Conservation (phyloP, 2,329 filamentous ascomycete species). For the Apiospora sp. region DNA sequence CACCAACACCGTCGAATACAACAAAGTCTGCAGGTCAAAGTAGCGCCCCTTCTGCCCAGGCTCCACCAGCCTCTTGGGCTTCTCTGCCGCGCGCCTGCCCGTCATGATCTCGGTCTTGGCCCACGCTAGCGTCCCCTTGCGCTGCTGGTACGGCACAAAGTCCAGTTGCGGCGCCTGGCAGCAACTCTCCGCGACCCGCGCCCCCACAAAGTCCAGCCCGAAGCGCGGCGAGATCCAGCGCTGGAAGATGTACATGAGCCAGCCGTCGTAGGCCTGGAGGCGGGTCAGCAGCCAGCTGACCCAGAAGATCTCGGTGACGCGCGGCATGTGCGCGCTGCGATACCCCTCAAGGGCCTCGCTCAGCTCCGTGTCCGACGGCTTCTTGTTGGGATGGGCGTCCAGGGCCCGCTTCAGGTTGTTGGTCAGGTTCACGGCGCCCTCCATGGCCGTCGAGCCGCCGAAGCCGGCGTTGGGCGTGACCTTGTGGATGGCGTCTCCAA, state of each 20-base stretch:
- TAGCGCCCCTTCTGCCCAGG: too few relatives aligned
- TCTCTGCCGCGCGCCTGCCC: too few relatives aligned
- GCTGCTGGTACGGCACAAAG: not conserved
- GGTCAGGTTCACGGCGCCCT: slow-evolving; percentile 42
- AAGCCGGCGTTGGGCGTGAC: slow-evolving; percentile 44
- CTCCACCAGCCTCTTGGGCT: too few relatives aligned
- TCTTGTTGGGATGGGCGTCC: slow-evolving; percentile 3
- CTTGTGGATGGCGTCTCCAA: slow-evolving; percentile 49
- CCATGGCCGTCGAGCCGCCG: slow-evolving; percentile 48
- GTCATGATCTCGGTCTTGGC: too few relatives aligned
- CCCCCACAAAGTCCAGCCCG: too few relatives aligned
- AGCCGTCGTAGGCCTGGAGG: slow-evolving; percentile 9
- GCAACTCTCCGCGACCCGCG: too few relatives aligned
- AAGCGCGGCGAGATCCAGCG: slow-evolving; percentile 1
- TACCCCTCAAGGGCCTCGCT: not conserved
- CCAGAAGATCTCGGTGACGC: not conserved
- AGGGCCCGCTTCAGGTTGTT: slow-evolving; percentile 36
- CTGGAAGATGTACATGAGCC: not conserved
- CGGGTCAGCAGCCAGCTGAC: slow-evolving; percentile 2
- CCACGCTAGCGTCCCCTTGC: too few relatives aligned
- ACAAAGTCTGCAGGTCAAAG: too few relatives aligned
- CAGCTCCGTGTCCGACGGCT: slow-evolving; percentile 25
- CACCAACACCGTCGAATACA: too few relatives aligned
- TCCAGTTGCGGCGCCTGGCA: not conserved
- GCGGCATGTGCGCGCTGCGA: not conserved